phyloP scores from a whole-genome alignment of 495 filamentous ascomycete genomes.

The Neurospora sp. region DNA sequence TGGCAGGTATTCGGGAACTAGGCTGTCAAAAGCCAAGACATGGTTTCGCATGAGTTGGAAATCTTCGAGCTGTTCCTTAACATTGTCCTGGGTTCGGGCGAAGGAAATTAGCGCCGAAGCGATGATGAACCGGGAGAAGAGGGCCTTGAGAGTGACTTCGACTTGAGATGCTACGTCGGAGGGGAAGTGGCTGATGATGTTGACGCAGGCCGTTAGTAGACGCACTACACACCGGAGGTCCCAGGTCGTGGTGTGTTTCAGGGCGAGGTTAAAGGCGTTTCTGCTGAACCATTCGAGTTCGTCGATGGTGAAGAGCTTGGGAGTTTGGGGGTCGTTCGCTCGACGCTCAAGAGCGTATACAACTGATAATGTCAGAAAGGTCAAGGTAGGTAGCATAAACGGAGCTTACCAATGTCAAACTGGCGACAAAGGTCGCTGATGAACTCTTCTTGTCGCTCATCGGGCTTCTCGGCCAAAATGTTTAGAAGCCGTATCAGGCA shows the following conservation, averaged over 20 bases:
- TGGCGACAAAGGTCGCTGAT: background rate
- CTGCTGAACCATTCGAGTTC: constrained; percentile 78
- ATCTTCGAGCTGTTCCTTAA: constrained; percentile 47
- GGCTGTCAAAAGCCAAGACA: constrained; percentile 43
- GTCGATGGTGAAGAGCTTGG: constrained; percentile 39
- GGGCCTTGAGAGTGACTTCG: constrained; percentile 46
- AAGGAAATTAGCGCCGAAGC: constrained; percentile 48
- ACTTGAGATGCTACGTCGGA: constrained; percentile 30
- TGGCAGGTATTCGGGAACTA: constrained; percentile 25
- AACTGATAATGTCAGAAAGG: constrained; percentile 20
- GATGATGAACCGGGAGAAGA: constrained; percentile 62
- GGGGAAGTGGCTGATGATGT: constrained; percentile 52
- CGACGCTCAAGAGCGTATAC: constrained; percentile 37
- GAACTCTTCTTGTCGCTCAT: constrained; percentile 7
- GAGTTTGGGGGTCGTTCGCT: constrained; percentile 18
- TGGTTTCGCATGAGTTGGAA: constrained; percentile 50
- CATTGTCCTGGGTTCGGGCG: constrained; percentile 54
- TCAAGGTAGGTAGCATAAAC: background rate
- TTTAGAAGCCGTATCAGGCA: constrained; percentile 52
- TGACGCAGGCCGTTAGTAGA: constrained; percentile 50
- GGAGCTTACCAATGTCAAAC: background rate
- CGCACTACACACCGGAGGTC: constrained; percentile 39
- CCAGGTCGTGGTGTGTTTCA: constrained; percentile 50
- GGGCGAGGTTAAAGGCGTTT: constrained; percentile 64
- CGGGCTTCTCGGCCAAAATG: constrained; percentile 38